Base-by-base conservation (phyloP, 441 rosid species). In the Aquilaria agallochum region DNA sequence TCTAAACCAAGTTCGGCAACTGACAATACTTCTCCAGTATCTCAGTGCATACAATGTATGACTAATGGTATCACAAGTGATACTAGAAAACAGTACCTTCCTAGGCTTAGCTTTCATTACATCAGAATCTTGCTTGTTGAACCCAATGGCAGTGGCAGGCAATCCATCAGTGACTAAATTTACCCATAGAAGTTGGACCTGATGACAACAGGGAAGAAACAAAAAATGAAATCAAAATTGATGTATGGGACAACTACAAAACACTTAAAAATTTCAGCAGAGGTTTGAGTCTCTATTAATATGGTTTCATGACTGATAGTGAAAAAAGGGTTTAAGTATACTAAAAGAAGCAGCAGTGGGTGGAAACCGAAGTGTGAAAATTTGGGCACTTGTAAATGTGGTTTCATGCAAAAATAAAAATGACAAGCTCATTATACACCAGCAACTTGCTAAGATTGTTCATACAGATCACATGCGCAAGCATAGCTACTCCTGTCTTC, bases 141-240 rank as follows among this genome's bases (percentile, higher is more conserved):
- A 92, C 62, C 98, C 98, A 80, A 95, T 95, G 72, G 99, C 99
- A 71, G 98, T 92, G 76, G 99, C 99, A 74, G 99, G 99, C 82
- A 95, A 77, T 58, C 99, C 99, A 84, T 95, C 99, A 14, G 98
- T 95, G 42, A 95, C 99, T 83, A 95, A 79, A 80, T 95, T 95
- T 72, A 95, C 99, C 99, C 99, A 95, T 52, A 95, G 80, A 70
- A 95, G 87, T 76, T 95, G 99, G 78, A 95, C 99, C 98, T 95
- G 79, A 57, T 77, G 7, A 36, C 42, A 36, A 58, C 51, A 53
- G n/a, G 6, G 27, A 31, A n/a, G 0, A 60, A 9, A 50, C 12
- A 56, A 8, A 65, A 34, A 44, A 33, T 45, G 11, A 45, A 60
- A 68, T 50, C 13, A 53, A 48, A 52, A 57, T 58, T 55, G n/a